Base-by-base conservation (phyloP, 768 basidiomycete species). In the Gelatoporia subvermispora region DNA sequence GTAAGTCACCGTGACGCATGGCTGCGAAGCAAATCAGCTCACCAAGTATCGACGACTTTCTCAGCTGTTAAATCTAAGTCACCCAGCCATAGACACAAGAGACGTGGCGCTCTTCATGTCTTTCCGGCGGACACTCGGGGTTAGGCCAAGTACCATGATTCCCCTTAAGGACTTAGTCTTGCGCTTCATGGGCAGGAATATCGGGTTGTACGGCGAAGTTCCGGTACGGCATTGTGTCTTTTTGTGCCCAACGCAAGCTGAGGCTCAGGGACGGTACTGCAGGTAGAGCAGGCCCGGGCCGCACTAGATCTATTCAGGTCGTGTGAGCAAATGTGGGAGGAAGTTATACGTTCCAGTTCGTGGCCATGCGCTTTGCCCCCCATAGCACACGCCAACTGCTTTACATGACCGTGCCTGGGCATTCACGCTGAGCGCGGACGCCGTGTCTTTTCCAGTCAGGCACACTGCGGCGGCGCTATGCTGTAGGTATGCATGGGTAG, bases 41-140 rank as follows among this genome's bases (percentile, higher is more conserved):
- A 44, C 40, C 23, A 20, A 16, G 17, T 24, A 21, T 31, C 48
- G n/a, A 25, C 18, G 45, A 22, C 15, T 11, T 13, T 15, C 13
- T 13, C 55, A 81, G 78, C 71, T 78, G 13, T 58, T 81, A 56
- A 75, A 73, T 13, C 59, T 81, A 35, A 69, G 70, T 20, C 79
- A 81, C 57, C 73, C 76, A 8, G 68, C 77, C 8, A 61, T 78
- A 36, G 56, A 75, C 51, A 81, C 78, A 2, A 71, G 79, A n/a
- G 79, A 81, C 51, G 66, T 76, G 11, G 78, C 77, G 3, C 62
- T 77, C 20, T 82, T 74, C 62, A 64, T 72, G 35, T 77, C 79
- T 9, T 66, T 81, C 40, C 70, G 74, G 15, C 71, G 70, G 51
- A 70, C 65, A 35, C 64, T 77, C 3, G 62, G 67, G 45, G 69